phyloP scores from a whole-genome alignment of 2,329 filamentous ascomycete species.

The Tetracladium maxilliforme region DNA sequence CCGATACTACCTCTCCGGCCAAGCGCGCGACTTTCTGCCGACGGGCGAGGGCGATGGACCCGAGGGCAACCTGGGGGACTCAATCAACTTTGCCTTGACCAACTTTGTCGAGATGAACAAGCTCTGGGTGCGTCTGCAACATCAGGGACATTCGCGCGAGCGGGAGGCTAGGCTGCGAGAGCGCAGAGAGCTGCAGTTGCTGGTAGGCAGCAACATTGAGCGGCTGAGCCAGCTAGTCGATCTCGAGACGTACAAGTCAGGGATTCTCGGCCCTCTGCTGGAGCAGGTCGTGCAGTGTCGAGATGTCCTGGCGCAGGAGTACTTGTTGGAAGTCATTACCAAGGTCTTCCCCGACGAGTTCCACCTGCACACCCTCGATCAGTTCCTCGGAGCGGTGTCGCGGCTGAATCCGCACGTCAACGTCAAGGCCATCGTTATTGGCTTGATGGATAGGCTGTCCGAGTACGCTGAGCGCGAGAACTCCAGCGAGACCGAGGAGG shows the following conservation, averaged over 20 bases:
- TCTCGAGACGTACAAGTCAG: conserved; percentile 81
- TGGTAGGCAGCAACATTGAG: conserved; percentile 94
- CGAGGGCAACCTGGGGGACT: conserved; percentile 91
- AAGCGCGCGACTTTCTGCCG: conserved; percentile 81
- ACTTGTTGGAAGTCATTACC: conserved; percentile 93
- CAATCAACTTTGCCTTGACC: conserved; percentile 93
- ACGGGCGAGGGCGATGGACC: conserved; percentile 74
- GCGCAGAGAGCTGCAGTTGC: conserved; percentile 82
- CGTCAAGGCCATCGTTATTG: conserved; percentile 94
- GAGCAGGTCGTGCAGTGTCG: conserved; percentile 97
- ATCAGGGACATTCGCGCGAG: conserved; percentile 93
- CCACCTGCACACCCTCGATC: conserved; percentile 90
- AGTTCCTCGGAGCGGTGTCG: conserved; percentile 86
- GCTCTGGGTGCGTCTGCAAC: conserved; percentile 92
- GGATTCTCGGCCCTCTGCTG: conserved; percentile 74
- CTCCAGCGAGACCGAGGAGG: conserved; percentile 52
- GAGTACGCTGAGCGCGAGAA: conserved; percentile 88
- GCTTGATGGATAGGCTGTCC: conserved; percentile 90
- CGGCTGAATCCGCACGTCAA: conserved; percentile 93
- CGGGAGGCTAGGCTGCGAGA: conserved; percentile 88
- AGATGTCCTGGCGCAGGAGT: conserved; percentile 93
- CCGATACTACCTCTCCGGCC: conserved; percentile 89
- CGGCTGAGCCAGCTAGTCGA: conserved; percentile 91
- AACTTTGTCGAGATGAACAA: conserved; percentile 99
- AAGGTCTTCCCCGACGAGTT: conserved; percentile 99